Evolutionary conservation across 2,329 filamentous ascomycete species (phyloP).

Genomic region (Nannizzia gypsea): DNA sequence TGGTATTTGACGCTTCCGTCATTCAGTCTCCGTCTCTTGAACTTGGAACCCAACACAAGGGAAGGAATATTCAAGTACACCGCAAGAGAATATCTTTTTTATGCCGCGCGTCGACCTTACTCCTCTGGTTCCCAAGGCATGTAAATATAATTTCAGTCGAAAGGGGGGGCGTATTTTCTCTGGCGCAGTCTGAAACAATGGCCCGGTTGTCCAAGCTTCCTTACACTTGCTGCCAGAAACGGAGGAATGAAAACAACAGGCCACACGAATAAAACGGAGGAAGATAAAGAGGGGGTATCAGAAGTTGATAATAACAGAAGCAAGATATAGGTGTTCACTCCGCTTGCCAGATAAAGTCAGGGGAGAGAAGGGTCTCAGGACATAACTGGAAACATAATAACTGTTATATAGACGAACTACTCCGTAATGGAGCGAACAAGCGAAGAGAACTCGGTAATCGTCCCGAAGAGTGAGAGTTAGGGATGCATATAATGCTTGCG

Average conservation of each 20-base stretch:
- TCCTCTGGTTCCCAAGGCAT: not conserved
- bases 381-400: not conserved
- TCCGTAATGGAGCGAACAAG: not conserved
- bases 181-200: conserved; percentile 1
- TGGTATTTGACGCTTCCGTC: not conserved
- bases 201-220: not conserved
- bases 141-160: not conserved
- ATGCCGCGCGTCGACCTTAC: not conserved
- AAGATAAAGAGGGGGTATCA: not conserved
- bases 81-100: not conserved
- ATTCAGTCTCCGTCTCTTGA: not conserved
- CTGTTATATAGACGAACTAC: not conserved
- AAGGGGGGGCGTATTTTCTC: not conserved
- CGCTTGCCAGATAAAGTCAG: not conserved
- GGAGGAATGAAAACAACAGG: not conserved
- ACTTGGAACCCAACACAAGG: not conserved
- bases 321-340: not conserved
- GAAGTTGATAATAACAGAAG: not conserved
- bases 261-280: not conserved
- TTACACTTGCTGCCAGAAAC: not conserved
- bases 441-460: not conserved
- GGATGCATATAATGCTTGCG: not conserved
- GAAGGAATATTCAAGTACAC: not conserved
- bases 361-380: not conserved
- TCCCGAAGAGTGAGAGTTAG: not conserved